Evolutionary conservation across 2,329 filamentous ascomycete species (phyloP).

Genomic region (Phialophora tarda): DNA sequence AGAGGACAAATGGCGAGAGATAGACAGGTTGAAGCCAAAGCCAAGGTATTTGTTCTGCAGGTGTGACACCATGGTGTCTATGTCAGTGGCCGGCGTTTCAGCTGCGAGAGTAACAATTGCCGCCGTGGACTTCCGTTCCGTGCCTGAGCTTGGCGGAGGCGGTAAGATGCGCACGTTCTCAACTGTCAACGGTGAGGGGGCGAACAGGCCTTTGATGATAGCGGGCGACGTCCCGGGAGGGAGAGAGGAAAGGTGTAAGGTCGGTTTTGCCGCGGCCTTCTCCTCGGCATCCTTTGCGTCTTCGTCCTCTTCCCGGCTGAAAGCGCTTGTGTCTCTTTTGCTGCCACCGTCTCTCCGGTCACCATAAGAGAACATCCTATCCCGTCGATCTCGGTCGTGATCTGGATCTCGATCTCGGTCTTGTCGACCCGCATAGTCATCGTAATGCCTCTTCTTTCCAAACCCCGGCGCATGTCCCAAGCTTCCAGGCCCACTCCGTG

Average conservation of each 20-base stretch:
- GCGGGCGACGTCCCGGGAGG: conserved; percentile 59
- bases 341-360: conserved; percentile 21
- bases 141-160: conserved; percentile 53
- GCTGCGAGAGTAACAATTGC: conserved; percentile 82
- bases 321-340: conserved; percentile 9
- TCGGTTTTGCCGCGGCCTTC: conserved; percentile 59
- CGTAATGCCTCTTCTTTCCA: conserved; percentile 61
- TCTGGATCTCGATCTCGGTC: conserved; percentile 47
- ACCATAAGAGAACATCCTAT: conserved; percentile 30
- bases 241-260: conserved; percentile 60
- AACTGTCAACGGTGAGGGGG: conserved; percentile 64
- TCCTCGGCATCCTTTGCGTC: conserved; percentile 39
- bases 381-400: conserved; percentile 24
- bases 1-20: conserved; percentile 84
- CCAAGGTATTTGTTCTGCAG: conserved; percentile 86
- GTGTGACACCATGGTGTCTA: conserved; percentile 77
- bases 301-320: conserved; percentile 22
- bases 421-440: conserved; percentile 41
- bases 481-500: conserved; percentile 68
- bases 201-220: conserved; percentile 54
- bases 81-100: conserved; percentile 80
- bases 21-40: conserved; percentile 78
- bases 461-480: conserved; percentile 61
- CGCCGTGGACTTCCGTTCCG: conserved; percentile 72
- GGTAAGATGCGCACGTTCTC: conserved; percentile 76